A percentile compares a stretch with the other conserved stretches of the same genome.
phyloP scores from a whole-genome alignment of 345 rosid genomes.

The Syzygium jambos region DNA sequence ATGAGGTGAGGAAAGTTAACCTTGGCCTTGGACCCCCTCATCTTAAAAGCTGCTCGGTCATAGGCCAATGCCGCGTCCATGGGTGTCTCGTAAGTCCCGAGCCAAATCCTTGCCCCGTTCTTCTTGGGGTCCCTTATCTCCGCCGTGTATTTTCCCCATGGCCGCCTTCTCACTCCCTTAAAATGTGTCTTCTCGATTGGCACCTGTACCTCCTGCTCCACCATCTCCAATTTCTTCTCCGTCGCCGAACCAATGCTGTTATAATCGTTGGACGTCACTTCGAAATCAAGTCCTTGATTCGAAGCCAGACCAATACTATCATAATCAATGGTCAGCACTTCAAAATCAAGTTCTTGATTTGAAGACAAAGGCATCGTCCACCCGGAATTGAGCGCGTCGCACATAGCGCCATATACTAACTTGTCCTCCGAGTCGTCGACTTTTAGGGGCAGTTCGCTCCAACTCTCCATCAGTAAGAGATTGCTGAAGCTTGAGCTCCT shows the following conservation, averaged over 20 bases:
- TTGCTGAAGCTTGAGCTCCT: constrained; percentile 27
- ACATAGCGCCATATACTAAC: constrained; percentile 14
- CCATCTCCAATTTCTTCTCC: background rate
- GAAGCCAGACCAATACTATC: background rate
- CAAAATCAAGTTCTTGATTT: background rate
- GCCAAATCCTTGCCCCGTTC: constrained; percentile 42
- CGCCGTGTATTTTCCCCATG: constrained; percentile 43
- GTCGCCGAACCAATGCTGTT: background rate
- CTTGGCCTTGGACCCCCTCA: constrained; percentile 39
- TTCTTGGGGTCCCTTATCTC: constrained; percentile 49
- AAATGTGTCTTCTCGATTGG: constrained; percentile 13
- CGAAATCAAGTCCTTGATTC: background rate
- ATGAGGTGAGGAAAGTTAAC: constrained; percentile 37
- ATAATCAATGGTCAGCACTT: background rate
- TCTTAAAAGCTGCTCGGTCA: constrained; percentile 34
- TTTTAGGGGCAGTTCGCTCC: constrained; percentile 27
- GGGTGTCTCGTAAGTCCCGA: constrained; percentile 43
- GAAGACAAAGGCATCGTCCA: constrained; percentile 9
- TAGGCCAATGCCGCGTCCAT: constrained; percentile 47
- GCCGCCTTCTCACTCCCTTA: constrained; percentile 43
- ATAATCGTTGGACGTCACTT: background rate
- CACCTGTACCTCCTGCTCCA: background rate
- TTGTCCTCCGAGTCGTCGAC: constrained; percentile 26
- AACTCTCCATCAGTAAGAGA: constrained; percentile 16
- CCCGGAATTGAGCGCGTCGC: constrained; percentile 17